These are phyloP conservation scores for Macaranga tanarius DNA, from an alignment of 441 rosid genomes.

Conservation along the genomic window DNA sequence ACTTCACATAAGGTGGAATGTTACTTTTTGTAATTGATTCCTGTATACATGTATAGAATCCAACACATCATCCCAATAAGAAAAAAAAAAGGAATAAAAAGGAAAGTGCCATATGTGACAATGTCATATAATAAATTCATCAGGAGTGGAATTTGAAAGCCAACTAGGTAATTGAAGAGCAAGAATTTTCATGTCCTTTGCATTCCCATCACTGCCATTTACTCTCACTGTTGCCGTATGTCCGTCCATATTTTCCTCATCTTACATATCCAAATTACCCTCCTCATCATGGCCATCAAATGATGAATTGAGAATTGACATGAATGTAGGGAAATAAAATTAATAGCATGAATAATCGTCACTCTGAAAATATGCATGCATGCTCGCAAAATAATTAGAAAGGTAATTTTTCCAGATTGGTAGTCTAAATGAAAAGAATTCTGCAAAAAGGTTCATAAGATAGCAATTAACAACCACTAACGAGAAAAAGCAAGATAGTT, in stretches of 20 bases:
- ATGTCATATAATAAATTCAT: constrained; percentile 80
- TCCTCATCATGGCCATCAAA: constrained; percentile 84
- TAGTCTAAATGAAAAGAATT: neutral
- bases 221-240: constrained; percentile 32
- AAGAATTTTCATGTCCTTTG: constrained; percentile 43
- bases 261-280: constrained; percentile 52
- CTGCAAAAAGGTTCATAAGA: neutral
- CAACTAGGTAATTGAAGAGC: constrained; percentile 70
- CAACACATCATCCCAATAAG: constrained; percentile 28
- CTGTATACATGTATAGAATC: constrained; percentile 41
- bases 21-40: constrained; percentile 88
- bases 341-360: neutral
- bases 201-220: constrained; percentile 57
- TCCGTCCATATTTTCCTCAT: constrained; percentile 54
- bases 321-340: constrained; percentile 4
- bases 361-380: neutral
- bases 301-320: constrained; percentile 56
- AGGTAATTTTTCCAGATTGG: neutral
- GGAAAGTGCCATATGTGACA: constrained; percentile 15
- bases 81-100: neutral
- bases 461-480: too few species aligned
- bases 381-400: neutral
- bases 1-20: constrained; percentile 85
- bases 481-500: neutral
- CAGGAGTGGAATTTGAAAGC: constrained; percentile 90